Evolutionary conservation across 2,329 filamentous ascomycete species (phyloP).

Genomic region (Decorospora gaudefroyi): DNA sequence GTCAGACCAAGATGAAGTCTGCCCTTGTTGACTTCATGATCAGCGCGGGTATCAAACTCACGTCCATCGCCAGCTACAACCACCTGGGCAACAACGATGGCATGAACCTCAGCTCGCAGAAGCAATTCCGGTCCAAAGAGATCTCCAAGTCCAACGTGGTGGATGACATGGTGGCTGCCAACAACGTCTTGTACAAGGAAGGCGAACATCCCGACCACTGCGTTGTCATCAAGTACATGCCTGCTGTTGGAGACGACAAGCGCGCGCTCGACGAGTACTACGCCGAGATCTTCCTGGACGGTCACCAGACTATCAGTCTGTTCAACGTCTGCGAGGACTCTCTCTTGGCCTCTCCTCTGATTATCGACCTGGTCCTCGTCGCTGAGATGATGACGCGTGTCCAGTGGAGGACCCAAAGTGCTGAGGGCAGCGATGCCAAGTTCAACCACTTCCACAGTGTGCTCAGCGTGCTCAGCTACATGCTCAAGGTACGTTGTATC

Average conservation of each 20-base stretch:
- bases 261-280: constrained; percentile 99
- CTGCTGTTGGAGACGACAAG: constrained; percentile 98
- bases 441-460: constrained; percentile 97
- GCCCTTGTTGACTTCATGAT: constrained; percentile 98
- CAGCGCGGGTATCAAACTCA: constrained; percentile 97
- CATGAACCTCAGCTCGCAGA: constrained; percentile 96
- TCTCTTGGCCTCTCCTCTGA: constrained; percentile 89
- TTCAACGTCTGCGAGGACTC: constrained; percentile 99
- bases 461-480: constrained; percentile 96
- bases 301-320: constrained; percentile 96
- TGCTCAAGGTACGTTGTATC: constrained; percentile 69
- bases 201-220: constrained; percentile 97
- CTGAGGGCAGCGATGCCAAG: constrained; percentile 61
- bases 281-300: constrained; percentile 97
- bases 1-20: constrained; percentile 99
- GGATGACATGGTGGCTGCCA: constrained; percentile 98
- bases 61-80: constrained; percentile 98
- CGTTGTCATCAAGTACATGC: constrained; percentile 99
- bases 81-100: constrained; percentile 99
- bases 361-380: constrained; percentile 92
- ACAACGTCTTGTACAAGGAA: constrained; percentile 84
- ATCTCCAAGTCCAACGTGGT: constrained; percentile 99
- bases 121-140: constrained; percentile 99
- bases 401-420: constrained; percentile 73
- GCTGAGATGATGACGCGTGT: constrained; percentile 99